Base-by-base conservation (phyloP, 768 basidiomycete genomes). In the Boletus reticulatus region DNA sequence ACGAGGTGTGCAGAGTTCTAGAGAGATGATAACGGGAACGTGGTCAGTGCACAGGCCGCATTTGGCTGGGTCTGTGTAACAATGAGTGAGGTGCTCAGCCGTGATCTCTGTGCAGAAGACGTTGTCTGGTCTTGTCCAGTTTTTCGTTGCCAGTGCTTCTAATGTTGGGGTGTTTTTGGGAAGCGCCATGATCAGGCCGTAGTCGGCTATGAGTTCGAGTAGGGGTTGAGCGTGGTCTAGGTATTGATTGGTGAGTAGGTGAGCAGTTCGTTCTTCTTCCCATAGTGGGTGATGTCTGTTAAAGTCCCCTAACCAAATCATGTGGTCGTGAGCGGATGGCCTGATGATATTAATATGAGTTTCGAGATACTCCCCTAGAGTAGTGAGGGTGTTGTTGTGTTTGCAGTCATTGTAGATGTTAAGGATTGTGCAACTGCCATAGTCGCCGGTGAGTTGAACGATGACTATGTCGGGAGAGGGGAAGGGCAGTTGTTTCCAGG, bases 81-180 rank as follows among this genome's bases (percentile, higher is more conserved):
- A 66, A 0, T 13, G 7, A 4, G 4, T 37, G 0, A 66, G 1
- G 0, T 6, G 4, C 0, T 41, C 42, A 0, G 6, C 0, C 0
- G 43, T 42, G 22, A 41, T n/a, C 1, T 55, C 48, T 0, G 47
- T 60, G 10, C 56, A 42, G 17, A 66, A 64, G 0, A 62, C 20
- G n/a, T 66, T 64, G 36, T 65, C 55, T 0, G 55, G 57, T 0
- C 49, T 0, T 0, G 55, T 64, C 46, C 63, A 67, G 52, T 76
- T 77, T 16, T 72, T 70, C 0, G 75, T 68, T 2, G 27, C 46
- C 0, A 37, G 44, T 0, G 71, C 61, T 19, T 72, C 39, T 0
- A 82, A 66, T 0, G 76, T 83, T 0, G 77, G 77, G 0, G 66
- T 62, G 0, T 63, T 65, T 10, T 62, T 51, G 0, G 72, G 75